These are phyloP conservation scores for Leccinum disarticulatum DNA, from an alignment of 768 basidiomycete genomes.

Conservation along the genomic window DNA sequence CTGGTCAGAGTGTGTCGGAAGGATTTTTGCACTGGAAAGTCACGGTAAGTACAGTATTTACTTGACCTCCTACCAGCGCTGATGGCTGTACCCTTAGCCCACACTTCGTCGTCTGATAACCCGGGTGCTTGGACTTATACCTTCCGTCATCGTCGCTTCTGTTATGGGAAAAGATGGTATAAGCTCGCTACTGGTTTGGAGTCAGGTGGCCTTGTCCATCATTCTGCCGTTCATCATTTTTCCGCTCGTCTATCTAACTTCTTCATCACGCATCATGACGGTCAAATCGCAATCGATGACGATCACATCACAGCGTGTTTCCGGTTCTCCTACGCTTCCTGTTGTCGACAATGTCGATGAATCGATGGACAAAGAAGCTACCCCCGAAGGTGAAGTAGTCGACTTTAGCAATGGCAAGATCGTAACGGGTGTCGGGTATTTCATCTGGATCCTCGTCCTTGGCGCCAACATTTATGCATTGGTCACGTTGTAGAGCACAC, in stretches of 20 bases:
- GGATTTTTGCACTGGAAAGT: constrained; percentile 88
- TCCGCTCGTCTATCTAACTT: constrained; percentile 75
- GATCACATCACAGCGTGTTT: not conserved
- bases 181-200: constrained; percentile 76
- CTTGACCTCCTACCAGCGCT: constrained; percentile 25
- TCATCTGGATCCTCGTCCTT: constrained; percentile 65
- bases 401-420: constrained; percentile 66
- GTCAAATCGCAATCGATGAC: constrained; percentile 36
- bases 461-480: constrained; percentile 79
- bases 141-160: constrained; percentile 76
- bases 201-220: constrained; percentile 82
- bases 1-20: constrained; percentile 88
- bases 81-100: constrained; percentile 46
- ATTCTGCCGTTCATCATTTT: constrained; percentile 82
- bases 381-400: constrained; percentile 39
- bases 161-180: constrained; percentile 70
- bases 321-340: not conserved
- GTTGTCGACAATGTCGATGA: not conserved
- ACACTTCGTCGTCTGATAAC: constrained; percentile 79
- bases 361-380: constrained; percentile 3
- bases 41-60: constrained; percentile 39
- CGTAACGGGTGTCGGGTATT: constrained; percentile 47
- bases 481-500: constrained; percentile 42
- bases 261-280: constrained; percentile 66
- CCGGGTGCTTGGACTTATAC: constrained; percentile 77